Conservation (phyloP, 495 filamentous ascomycete species). For the Chaetomium fimeti region DNA sequence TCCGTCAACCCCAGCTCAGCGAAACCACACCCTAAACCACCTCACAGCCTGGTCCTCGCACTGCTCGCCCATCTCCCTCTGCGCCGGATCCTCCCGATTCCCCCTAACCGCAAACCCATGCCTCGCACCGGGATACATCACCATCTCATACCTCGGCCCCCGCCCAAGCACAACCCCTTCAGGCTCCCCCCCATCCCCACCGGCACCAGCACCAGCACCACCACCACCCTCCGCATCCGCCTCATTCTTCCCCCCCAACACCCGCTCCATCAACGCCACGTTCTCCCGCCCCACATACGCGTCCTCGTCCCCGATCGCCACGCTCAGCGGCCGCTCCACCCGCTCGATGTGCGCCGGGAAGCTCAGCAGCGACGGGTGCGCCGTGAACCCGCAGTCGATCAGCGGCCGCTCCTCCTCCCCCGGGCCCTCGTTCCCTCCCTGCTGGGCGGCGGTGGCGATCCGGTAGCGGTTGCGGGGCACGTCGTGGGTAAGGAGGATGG, state of each 20-base stretch:
- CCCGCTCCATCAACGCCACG: conserved; percentile 44
- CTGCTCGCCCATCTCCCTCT: conserved; percentile 52
- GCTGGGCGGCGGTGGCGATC: background rate
- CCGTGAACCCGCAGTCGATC: conserved; percentile 55
- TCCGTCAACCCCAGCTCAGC: background rate
- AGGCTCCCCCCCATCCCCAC: background rate
- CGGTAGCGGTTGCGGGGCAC: conserved; percentile 20
- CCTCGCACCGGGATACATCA: conserved; percentile 55
- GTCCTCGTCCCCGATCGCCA: conserved; percentile 59
- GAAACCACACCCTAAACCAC: conserved; percentile 47
- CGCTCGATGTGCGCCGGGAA: conserved; percentile 56
- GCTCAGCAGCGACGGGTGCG: conserved; percentile 53
- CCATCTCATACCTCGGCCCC: conserved; percentile 44
- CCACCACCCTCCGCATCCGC: background rate
- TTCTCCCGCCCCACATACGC: conserved; percentile 39
- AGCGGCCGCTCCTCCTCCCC: conserved; percentile 37
- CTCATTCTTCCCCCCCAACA: conserved; percentile 44
- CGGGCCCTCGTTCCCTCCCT: conserved; percentile 17
- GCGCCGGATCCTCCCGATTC: conserved; percentile 42
- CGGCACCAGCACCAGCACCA: too few species aligned
- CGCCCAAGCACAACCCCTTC: too few species aligned
- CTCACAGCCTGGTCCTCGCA: conserved; percentile 46
- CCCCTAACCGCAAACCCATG: conserved; percentile 62
- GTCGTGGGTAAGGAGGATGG: conserved; percentile 44
- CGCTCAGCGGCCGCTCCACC: conserved; percentile 52